Percentiles rank a stretch among this genome's conserved stretches.
Evolutionary conservation across 176 grass and related monocot genomes (phyloP).

Genomic region (Bothriochloa decipiens): DNA sequence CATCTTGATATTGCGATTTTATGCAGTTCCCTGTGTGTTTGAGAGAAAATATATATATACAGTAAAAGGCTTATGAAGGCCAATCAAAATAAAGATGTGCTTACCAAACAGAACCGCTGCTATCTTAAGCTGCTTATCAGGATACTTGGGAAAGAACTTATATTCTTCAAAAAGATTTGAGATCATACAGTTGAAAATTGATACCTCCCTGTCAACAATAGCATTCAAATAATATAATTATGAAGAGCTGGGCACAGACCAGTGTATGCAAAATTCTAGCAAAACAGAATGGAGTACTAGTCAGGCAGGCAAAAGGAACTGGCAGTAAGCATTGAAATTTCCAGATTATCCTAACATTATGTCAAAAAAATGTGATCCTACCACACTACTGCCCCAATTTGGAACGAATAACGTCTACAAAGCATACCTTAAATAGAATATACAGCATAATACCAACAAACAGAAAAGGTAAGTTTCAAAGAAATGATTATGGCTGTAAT

Average conservation of each 20-base stretch:
- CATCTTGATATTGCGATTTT: not conserved
- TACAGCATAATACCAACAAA: not conserved
- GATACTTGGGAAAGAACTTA: slow-evolving; percentile 90
- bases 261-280: slow-evolving; percentile 18
- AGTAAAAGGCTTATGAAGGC: slow-evolving; percentile 1
- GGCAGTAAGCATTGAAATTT: not conserved
- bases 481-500: not conserved
- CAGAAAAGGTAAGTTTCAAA: not conserved
- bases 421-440: not conserved
- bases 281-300: slow-evolving; percentile 7
- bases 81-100: slow-evolving; percentile 34
- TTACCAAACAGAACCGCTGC: slow-evolving; percentile 88
- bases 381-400: not conserved
- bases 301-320: slow-evolving; percentile 13
- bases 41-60: not conserved
- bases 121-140: slow-evolving; percentile 79
- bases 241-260: slow-evolving; percentile 3
- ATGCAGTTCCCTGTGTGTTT: not conserved
- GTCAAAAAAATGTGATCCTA: slow-evolving; percentile 3
- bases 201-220: slow-evolving; percentile 57
- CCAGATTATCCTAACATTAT: not conserved
- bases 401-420: not conserved
- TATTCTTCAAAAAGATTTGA: slow-evolving; percentile 87
- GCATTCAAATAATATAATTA: slow-evolving; percentile 23
- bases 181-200: slow-evolving; percentile 76